Evolutionary conservation across 1,284 basidiomycete species (phyloP), one percentile per base, ranked within the genome.

Genomic region (Paramarasmius palmivorus): DNA sequence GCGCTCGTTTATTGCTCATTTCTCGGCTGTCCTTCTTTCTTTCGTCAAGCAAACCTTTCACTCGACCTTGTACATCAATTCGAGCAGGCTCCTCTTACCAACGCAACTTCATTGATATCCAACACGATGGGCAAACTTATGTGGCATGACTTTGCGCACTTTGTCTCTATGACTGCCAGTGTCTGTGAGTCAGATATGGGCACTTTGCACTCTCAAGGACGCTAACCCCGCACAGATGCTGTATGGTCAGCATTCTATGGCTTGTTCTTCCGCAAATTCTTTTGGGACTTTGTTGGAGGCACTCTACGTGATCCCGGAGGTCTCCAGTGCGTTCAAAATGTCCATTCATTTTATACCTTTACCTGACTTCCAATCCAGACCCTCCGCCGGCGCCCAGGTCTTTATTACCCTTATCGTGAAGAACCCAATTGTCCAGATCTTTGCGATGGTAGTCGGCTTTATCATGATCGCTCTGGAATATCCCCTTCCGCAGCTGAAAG

Each of bases 251-350:
- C 78, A 32, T 87, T 90, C 70, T 93, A 80, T 73, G 92, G 83
- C 19, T 69, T 93, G 12, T 75, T 90, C 61, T 93, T 84, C 74
- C 89, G 91, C 70, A 94, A 95, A 72, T 94, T 91, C 79, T 92
- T 94, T 73, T 94, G 89, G 86, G 93, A 95, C 74, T 88, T 90
- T 63, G 70, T 88, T 15, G 79, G 79, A 57, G 88, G 88, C 48
- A 84, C 77, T 61, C 60, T 88, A 56, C 85, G 89, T 59, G 77
- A 83, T 63, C 90, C 90, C 39, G 86, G 86, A 71, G 90, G 91
- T 57, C 57, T 92, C 34, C 88, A 93, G 92, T 93, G 63, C 65
- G 88, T 86, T 12, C 48, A 19, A 39, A n/a, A 26, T 22, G 17
- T 12, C 22, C 23, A 10, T 5, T 17, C 20, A 7, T 35, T 34